A percentile compares a stretch with the other conserved stretches of the same genome.
Evolutionary conservation across 164 flowering plant species (phyloP).

Genomic region (Macadamia integrifolia): DNA sequence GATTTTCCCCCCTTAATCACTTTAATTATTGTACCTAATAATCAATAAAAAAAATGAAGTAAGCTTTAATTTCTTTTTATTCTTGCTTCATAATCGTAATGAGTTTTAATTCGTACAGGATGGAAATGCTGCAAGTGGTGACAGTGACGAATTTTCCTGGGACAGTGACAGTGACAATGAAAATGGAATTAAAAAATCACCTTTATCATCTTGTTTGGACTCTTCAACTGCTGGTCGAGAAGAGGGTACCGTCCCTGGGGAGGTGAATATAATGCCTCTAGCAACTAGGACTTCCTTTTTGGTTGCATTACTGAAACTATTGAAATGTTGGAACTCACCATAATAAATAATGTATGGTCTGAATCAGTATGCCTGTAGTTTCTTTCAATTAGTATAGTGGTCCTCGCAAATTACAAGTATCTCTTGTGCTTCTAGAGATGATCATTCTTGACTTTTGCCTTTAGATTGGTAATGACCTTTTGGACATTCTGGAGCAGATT

Average conservation of each 20-base stretch:
- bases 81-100: neutral
- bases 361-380: no score
- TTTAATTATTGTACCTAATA: no score
- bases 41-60: no score
- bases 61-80: neutral
- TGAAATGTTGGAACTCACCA: neutral
- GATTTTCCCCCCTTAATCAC: no score
- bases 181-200: constrained; percentile 21
- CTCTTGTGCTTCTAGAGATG: neutral
- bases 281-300: neutral
- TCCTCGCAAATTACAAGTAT: neutral
- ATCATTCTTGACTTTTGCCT: neutral
- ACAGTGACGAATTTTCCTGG: constrained; percentile 26
- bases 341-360: neutral
- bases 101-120: constrained; percentile 12
- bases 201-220: constrained; percentile 17
- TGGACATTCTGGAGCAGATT: neutral
- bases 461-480: neutral
- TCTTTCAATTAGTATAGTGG: no score
- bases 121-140: constrained; percentile 18
- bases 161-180: constrained; percentile 34
- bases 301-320: neutral
- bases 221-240: constrained; percentile 10
- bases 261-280: constrained; percentile 25
- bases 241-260: constrained; percentile 16